Evolutionary conservation across 2,329 filamentous ascomycete species (phyloP), one percentile per base, ranked within the genome.

Genomic region (Botryotinia convoluta): DNA sequence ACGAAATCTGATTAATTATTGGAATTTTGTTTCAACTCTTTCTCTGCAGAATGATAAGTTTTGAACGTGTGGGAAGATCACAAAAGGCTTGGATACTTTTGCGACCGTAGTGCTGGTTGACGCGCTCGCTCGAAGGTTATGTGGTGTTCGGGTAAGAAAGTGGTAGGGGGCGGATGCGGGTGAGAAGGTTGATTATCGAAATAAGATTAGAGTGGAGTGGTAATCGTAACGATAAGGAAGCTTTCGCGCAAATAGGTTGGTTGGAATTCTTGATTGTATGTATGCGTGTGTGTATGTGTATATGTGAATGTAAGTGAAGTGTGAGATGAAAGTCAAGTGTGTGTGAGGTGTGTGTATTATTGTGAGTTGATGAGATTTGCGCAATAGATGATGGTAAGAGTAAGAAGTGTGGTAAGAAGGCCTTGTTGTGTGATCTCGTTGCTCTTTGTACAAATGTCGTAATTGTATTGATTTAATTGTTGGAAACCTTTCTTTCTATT

Each of bases 101-200:
- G 71, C 71, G 71, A 73, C 71, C 65, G 72, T 70, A 54, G 37
- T 70, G 65, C 42, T 70, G 54, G 67, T 59, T 68, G 62, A 72
- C 62, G 71, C 71, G 71, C 62, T 60, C 62, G n/a, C 62, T 60
- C 62, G n/a, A 71, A 54, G 54, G 39, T 60, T 68, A 72, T 68
- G 71, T 72, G 45, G 71, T 72, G 71, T 48, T 59, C 62, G 48
- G 62, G 63, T 68, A 68, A 59, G 69, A 29, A 61, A 71, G 59
- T 63, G 69, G 60, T 68, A 68, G 62, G 70, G 70, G 71, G 62
- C 29, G 51, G 71, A 72, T 68, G 71, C 51, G 62, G 62, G 62
- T 72, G 48, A 72, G 71, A 72, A 72, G 71, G 71, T 68, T 68
- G 62, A 72, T 72, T 72, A 72, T 72, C 62, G 51, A 72, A 72